phyloP scores from a whole-genome alignment of 73 alveolate species.

The Blepharisma japonicum region DNA sequence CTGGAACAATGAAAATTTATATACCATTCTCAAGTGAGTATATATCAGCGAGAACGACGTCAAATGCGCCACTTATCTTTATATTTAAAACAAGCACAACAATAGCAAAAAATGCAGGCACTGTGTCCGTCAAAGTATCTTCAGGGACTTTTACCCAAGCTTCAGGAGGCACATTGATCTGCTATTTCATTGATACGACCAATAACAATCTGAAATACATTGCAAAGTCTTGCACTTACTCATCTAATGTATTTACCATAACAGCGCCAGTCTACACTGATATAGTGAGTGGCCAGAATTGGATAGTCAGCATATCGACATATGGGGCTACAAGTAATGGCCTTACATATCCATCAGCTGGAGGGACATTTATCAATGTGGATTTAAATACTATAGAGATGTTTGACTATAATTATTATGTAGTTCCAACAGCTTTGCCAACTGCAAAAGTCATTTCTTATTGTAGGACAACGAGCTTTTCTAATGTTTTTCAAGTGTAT shows the following conservation, averaged over 20 bases:
- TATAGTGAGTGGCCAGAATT: neutral
- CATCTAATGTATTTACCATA: neutral
- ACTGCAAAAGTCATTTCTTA: neutral
- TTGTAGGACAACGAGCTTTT: neutral
- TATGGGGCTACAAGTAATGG: conserved; percentile 2
- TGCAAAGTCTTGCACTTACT: neutral
- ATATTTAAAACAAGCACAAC: neutral
- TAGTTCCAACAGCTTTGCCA: neutral
- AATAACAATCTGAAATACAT: neutral
- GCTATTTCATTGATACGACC: neutral
- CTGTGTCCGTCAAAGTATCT: neutral
- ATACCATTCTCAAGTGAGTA: neutral
- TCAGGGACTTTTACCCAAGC: neutral
- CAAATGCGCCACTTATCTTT: neutral
- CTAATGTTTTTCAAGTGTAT: neutral
- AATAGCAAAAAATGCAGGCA: neutral
- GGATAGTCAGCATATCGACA: neutral
- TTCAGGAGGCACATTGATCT: neutral
- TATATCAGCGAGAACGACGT: neutral
- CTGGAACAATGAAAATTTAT: neutral
- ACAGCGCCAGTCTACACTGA: neutral
- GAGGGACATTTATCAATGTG: neutral
- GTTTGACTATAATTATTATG: conserved; percentile 15
- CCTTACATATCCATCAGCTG: neutral
- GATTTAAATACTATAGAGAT: neutral